Conservation (phyloP, 306 rosid genomes). For the Urtica urens region DNA sequence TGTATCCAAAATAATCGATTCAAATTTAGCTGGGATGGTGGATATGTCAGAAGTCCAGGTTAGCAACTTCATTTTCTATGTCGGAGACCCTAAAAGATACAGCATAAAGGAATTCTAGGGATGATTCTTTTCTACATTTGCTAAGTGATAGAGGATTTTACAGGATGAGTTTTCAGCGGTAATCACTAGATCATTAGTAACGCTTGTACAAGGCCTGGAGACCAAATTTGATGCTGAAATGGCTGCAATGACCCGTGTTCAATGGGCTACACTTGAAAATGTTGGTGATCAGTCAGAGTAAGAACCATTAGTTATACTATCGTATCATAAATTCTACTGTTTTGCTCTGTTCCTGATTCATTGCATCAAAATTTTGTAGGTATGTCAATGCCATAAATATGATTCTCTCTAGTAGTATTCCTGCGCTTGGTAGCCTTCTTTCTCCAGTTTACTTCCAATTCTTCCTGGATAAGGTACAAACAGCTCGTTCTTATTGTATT, state of each 20-base stretch:
- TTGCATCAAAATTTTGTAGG: constrained; percentile 39
- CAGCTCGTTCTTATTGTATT: neutral
- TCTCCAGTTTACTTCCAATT: constrained; percentile 93
- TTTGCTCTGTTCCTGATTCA: constrained; percentile 11
- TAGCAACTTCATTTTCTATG: too few species aligned
- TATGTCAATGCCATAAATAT: constrained; percentile 90
- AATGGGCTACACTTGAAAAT: constrained; percentile 89
- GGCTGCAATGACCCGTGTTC: constrained; percentile 95
- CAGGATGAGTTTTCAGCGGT: constrained; percentile 97
- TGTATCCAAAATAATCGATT: constrained; percentile 75
- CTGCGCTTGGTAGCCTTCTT: constrained; percentile 89
- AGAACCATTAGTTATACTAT: constrained; percentile 16
- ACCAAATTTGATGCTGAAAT: constrained; percentile 92
- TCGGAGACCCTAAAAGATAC: too few species aligned
- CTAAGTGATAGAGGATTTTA: constrained; percentile 18
- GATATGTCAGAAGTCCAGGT: constrained; percentile 99
- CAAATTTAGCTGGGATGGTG: constrained; percentile 61
- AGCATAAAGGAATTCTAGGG: neutral
- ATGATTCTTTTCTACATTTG: constrained; percentile 14
- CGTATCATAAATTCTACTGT: constrained; percentile 4
- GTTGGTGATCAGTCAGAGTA: constrained; percentile 99
- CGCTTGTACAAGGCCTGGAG: constrained; percentile 89
- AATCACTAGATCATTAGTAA: constrained; percentile 84
- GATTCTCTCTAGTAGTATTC: constrained; percentile 85
- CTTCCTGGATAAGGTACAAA: constrained; percentile 86